These are phyloP conservation scores for Discostella pseudostelligera DNA, from an alignment of 108 stramenopile genomes.

Conservation along the genomic window DNA sequence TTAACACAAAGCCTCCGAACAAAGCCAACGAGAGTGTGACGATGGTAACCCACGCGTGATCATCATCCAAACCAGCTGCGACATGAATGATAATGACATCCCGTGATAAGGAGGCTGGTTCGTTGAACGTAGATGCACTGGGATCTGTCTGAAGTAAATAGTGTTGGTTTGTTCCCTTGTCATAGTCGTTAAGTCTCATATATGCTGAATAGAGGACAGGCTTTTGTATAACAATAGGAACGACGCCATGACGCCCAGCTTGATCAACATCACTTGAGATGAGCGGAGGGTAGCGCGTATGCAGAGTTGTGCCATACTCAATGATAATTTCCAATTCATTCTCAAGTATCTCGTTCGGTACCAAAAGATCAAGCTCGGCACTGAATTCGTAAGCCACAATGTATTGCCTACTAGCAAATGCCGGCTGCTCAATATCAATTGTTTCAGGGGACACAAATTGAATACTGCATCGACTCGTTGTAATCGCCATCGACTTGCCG, in stretches of 20 bases:
- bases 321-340: slow-evolving; percentile 14
- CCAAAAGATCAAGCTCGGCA: slow-evolving; percentile 11
- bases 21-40: slow-evolving; percentile 34
- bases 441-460: slow-evolving; percentile 29
- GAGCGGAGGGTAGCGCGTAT: slow-evolving; percentile 41
- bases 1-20: slow-evolving; percentile 32
- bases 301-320: slow-evolving; percentile 41
- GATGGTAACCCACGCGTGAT: slow-evolving; percentile 40
- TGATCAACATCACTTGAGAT: background rate
- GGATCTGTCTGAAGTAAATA: slow-evolving; percentile 18
- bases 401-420: slow-evolving; percentile 52
- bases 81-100: slow-evolving; percentile 36
- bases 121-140: background rate
- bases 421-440: slow-evolving; percentile 58
- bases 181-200: background rate
- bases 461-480: slow-evolving; percentile 18
- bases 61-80: slow-evolving; percentile 34
- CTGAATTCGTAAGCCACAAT: slow-evolving; percentile 37
- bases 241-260: background rate
- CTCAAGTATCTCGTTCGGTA: background rate
- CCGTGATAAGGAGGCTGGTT: background rate
- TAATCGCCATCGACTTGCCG: background rate
- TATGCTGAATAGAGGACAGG: slow-evolving; percentile 20
- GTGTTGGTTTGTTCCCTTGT: background rate
- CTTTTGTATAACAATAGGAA: slow-evolving; percentile 23